phyloP scores from a whole-genome alignment of 2,329 filamentous ascomycete genomes.

The Talaromyces sp. region DNA sequence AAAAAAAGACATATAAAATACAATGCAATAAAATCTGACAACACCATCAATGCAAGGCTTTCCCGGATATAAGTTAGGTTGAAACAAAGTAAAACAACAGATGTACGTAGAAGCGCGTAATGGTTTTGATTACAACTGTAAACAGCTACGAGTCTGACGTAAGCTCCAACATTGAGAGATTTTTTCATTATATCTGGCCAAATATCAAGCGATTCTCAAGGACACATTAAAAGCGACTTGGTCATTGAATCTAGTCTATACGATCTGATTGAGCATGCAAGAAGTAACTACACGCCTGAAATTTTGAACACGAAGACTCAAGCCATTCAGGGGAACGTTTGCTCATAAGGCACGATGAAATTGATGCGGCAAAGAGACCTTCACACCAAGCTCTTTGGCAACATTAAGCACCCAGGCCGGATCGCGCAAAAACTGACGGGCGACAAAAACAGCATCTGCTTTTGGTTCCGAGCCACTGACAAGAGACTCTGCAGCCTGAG shows the following conservation, averaged over 20 bases:
- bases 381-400: conserved; percentile 48
- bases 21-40: no score
- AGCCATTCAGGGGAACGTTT: background rate
- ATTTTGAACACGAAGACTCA: background rate
- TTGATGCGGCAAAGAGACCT: conserved; percentile 50
- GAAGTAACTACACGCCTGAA: background rate
- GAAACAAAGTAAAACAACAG: no score
- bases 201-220: background rate
- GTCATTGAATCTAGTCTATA: background rate
- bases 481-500: conserved; percentile 26
- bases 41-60: no score
- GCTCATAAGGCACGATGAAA: conserved; percentile 33
- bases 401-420: conserved; percentile 55
- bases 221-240: background rate
- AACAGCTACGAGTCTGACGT: background rate
- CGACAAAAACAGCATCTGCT: conserved; percentile 52
- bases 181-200: background rate
- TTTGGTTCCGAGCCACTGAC: conserved; percentile 29
- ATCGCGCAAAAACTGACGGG: conserved; percentile 54
- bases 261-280: background rate
- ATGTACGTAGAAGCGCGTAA: no score
- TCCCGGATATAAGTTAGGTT: no score
- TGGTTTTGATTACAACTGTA: background rate
- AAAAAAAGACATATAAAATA: no score
- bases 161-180: background rate